These are phyloP conservation scores for Jaapia argillacea DNA, from an alignment of 768 basidiomycete species.

Conservation along the genomic window DNA sequence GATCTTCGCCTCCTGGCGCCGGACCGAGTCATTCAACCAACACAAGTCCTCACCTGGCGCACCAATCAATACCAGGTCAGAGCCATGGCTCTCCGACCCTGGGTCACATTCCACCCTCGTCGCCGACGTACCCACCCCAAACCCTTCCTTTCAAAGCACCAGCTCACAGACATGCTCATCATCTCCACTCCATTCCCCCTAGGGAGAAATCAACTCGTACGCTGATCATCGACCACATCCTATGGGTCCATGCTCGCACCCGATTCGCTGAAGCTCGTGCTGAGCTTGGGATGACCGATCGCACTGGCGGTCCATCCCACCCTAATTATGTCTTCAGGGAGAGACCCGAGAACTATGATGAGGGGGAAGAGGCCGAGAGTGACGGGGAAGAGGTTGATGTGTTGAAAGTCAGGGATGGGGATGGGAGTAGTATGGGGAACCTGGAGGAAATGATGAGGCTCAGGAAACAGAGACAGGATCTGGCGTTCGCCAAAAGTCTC, in stretches of 20 bases:
- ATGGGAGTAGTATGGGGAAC: background rate
- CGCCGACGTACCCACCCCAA: too few relatives aligned
- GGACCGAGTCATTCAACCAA: too few relatives aligned
- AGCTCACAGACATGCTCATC: constrained; percentile 84
- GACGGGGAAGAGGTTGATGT: constrained; percentile 46
- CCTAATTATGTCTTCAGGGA: constrained; percentile 51
- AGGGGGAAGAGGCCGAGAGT: constrained; percentile 56
- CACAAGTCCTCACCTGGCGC: too few relatives aligned
- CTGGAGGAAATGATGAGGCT: constrained; percentile 48
- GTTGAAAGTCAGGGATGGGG: background rate
- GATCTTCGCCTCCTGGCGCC: too few relatives aligned
- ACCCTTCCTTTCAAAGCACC: constrained; percentile 64
- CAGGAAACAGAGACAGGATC: constrained; percentile 44
- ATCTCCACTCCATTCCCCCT: constrained; percentile 79
- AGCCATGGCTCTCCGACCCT: constrained; percentile 1
- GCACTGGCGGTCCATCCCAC: constrained; percentile 57
- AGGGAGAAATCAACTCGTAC: constrained; percentile 85
- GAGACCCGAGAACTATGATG: constrained; percentile 69
- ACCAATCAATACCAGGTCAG: too few relatives aligned
- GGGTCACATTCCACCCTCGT: constrained; percentile 10
- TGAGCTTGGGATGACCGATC: constrained; percentile 80
- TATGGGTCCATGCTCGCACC: constrained; percentile 76
- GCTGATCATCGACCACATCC: constrained; percentile 79
- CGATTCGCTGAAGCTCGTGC: constrained; percentile 78
- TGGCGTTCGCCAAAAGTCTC: constrained; percentile 50